Evolutionary conservation across 2,329 filamentous ascomycete genomes (phyloP).

Genomic region (Aureobasidium sp.): DNA sequence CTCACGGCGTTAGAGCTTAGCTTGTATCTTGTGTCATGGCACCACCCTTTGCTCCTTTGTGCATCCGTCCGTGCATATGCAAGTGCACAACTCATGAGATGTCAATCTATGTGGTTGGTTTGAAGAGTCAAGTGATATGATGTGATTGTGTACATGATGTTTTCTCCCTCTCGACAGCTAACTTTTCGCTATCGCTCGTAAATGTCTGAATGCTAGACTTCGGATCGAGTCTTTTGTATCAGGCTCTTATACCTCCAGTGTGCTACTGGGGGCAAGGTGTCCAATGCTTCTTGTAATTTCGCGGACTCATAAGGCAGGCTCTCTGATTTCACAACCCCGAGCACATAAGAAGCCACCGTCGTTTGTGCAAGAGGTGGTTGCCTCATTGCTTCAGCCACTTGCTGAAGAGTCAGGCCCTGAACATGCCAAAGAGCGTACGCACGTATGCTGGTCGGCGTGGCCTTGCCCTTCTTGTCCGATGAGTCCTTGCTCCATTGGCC

Average conservation of each 20-base stretch:
- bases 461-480: neutral
- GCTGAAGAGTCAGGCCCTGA: conserved; percentile 40
- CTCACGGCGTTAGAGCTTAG: conserved; percentile 11
- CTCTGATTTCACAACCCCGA: conserved; percentile 49
- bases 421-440: conserved; percentile 62
- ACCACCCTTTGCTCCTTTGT: neutral
- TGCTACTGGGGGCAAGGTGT: neutral
- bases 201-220: neutral
- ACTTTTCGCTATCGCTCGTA: neutral
- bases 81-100: neutral
- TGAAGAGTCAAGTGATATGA: conserved; percentile 3
- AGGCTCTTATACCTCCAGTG: conserved; percentile 1
- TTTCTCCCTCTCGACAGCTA: neutral
- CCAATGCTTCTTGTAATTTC: neutral
- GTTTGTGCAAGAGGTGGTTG: conserved; percentile 51
- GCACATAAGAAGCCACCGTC: conserved; percentile 55
- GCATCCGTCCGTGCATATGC: neutral
- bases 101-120: neutral
- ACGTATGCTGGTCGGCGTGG: conserved; percentile 36
- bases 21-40: neutral
- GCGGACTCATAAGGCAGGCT: conserved; percentile 19
- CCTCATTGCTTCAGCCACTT: conserved; percentile 51
- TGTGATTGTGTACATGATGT: neutral
- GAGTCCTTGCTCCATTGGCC: neutral
- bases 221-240: neutral